These are phyloP conservation scores for Microbotryum saponariae DNA, from an alignment of 1,284 basidiomycete species.

Conservation along the genomic window DNA sequence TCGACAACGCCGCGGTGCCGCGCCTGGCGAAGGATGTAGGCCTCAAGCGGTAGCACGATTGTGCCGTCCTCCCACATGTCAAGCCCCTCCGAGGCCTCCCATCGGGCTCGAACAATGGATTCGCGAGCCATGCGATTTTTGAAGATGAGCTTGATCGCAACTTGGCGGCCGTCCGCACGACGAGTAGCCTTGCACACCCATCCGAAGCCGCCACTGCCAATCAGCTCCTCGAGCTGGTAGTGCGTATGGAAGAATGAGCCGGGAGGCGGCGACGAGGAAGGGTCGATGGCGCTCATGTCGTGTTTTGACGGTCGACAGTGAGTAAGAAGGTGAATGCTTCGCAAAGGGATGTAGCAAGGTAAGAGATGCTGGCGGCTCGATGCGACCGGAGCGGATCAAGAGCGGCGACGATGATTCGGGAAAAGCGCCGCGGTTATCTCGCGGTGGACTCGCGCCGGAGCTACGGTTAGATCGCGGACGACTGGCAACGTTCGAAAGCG, in stretches of 20 bases:
- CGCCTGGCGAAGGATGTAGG: constrained; percentile 65
- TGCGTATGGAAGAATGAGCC: constrained; percentile 32
- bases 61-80: constrained; percentile 26
- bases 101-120: constrained; percentile 9
- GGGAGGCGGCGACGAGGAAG: neutral
- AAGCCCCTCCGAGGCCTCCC: constrained; percentile 36
- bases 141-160: constrained; percentile 83
- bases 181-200: constrained; percentile 53
- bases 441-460: too few species aligned
- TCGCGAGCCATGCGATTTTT: constrained; percentile 44
- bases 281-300: too few species aligned
- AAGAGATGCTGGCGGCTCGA: too few species aligned
- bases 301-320: too few species aligned
- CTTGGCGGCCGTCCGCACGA: constrained; percentile 50
- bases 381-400: too few species aligned
- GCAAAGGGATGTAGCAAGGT: too few species aligned
- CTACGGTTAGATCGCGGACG: too few species aligned
- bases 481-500: too few species aligned
- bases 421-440: too few species aligned
- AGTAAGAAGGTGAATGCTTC: too few species aligned
- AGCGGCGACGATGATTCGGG: too few species aligned
- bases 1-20: constrained; percentile 70
- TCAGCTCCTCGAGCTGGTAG: constrained; percentile 60
- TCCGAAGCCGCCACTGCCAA: constrained; percentile 83
- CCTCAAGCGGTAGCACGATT: constrained; percentile 62